Evolutionary conservation across 108 stramenopile genomes (phyloP).

Genomic region (Cyclotella cryptica): DNA sequence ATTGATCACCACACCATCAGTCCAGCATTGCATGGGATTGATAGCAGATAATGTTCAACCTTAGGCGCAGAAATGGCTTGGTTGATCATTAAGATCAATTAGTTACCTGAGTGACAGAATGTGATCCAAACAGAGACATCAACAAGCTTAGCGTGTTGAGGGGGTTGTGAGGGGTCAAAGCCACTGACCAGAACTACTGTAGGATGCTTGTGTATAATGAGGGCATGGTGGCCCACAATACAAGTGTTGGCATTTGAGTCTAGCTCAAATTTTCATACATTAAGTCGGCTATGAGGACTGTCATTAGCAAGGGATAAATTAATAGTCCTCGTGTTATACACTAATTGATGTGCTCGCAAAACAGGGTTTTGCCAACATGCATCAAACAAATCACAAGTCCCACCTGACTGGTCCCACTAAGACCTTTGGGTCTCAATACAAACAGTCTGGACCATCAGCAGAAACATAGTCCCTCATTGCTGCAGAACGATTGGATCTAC

Average conservation of each 20-base stretch:
- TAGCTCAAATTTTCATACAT: conserved; percentile 10
- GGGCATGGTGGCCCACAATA: conserved; percentile 12
- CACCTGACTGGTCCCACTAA: no score
- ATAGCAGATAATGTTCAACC: no score
- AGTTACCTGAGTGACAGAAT: conserved; percentile 1
- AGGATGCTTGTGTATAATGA: background rate
- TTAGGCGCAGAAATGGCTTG: conserved; percentile 24
- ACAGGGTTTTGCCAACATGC: no score
- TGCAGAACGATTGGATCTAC: no score
- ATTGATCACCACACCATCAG: conserved; percentile 29
- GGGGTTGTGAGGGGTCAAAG: background rate
- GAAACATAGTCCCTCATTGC: no score
- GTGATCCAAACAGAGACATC: background rate
- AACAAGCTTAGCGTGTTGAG: background rate
- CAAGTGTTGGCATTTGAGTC: conserved; percentile 39
- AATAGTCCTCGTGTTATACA: no score
- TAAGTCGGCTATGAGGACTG: background rate
- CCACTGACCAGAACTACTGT: background rate
- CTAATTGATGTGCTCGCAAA: no score
- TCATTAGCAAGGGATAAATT: background rate
- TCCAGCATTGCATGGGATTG: conserved; percentile 30
- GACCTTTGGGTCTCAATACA: no score
- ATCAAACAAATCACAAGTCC: no score
- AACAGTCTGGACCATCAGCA: no score
- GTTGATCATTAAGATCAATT: background rate